These are phyloP conservation scores for Entomortierella chlamydospora DNA, from an alignment of 192 early-diverging fungal genomes.

Conservation along the genomic window DNA sequence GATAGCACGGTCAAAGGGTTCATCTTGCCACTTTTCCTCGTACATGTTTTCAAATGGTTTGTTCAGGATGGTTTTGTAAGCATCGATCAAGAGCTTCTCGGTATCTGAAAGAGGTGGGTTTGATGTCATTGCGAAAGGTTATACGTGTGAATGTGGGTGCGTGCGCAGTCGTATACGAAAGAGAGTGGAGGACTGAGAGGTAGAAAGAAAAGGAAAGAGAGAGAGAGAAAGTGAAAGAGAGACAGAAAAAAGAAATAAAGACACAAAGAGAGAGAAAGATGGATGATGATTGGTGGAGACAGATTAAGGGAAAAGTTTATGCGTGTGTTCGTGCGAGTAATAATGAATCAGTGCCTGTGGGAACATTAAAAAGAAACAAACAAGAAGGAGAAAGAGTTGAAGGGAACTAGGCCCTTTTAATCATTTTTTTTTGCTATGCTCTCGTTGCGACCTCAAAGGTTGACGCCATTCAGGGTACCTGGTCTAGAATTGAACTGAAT, in stretches of 20 bases:
- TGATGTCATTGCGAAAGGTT: constrained; percentile 7
- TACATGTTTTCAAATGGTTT: constrained; percentile 53
- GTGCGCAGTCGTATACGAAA: too few relatives aligned
- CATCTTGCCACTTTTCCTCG: constrained; percentile 52
- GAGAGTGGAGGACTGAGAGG: too few relatives aligned
- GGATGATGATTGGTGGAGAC: too few relatives aligned
- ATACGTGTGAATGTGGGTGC: not conserved
- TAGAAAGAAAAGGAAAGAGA: not conserved
- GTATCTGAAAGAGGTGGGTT: constrained; percentile 41
- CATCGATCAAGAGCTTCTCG: constrained; percentile 44
- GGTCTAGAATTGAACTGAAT: too few relatives aligned
- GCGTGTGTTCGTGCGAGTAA: too few relatives aligned
- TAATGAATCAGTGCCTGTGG: constrained; percentile 20
- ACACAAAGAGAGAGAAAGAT: not conserved
- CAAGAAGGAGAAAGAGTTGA: not conserved
- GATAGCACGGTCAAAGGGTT: constrained; percentile 50
- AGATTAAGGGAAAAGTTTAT: not conserved
- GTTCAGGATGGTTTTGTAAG: constrained; percentile 46
- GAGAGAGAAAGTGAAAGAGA: not conserved
- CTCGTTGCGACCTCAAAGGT: too few relatives aligned
- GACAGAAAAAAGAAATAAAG: constrained; percentile 3
- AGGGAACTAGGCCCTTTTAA: too few relatives aligned
- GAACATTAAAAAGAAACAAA: not conserved
- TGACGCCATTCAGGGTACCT: too few relatives aligned
- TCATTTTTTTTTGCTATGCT: too few relatives aligned